These are phyloP conservation scores for Didymella sp. DNA, from an alignment of 2,329 filamentous ascomycete species.

Conservation along the genomic window DNA sequence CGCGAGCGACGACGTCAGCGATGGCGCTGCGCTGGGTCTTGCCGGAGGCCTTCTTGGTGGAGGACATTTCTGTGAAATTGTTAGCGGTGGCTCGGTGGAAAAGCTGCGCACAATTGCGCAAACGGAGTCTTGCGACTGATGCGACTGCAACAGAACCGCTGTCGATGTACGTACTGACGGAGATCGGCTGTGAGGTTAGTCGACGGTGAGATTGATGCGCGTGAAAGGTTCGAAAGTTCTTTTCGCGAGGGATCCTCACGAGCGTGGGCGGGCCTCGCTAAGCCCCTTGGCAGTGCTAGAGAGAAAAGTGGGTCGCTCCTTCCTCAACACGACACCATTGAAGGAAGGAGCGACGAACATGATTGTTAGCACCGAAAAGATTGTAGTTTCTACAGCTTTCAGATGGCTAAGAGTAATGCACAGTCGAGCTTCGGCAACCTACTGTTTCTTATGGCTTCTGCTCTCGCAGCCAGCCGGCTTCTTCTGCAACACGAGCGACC, in stretches of 20 bases:
- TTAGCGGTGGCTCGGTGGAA: conserved; percentile 25
- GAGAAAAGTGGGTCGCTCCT: background rate
- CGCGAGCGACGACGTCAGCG: conserved; percentile 97
- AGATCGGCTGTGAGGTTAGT: conserved; percentile 38
- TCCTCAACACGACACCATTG: background rate
- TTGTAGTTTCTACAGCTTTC: too few relatives aligned
- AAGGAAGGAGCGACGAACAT: background rate
- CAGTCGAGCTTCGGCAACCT: too few relatives aligned
- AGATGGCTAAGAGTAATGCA: too few relatives aligned
- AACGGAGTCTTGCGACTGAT: background rate
- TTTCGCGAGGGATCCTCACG: conserved; percentile 14
- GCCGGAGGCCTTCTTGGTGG: conserved; percentile 66
- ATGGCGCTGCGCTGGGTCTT: conserved; percentile 88
- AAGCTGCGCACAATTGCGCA: background rate
- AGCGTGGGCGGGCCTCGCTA: conserved; percentile 25
- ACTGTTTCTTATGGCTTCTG: too few relatives aligned
- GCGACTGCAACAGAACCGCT: conserved; percentile 1
- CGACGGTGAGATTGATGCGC: conserved; percentile 33
- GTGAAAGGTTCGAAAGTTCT: conserved; percentile 24
- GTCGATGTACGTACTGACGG: conserved; percentile 34
- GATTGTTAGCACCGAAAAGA: too few relatives aligned
- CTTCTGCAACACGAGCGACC: background rate
- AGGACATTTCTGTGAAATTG: conserved; percentile 49
- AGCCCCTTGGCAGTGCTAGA: conserved; percentile 23
- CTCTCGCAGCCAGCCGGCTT: too few relatives aligned